Percentiles rank a stretch among this genome's conserved stretches.
phyloP scores from a whole-genome alignment of 2,329 filamentous ascomycete genomes.

The Beauveria rudraprayagi region DNA sequence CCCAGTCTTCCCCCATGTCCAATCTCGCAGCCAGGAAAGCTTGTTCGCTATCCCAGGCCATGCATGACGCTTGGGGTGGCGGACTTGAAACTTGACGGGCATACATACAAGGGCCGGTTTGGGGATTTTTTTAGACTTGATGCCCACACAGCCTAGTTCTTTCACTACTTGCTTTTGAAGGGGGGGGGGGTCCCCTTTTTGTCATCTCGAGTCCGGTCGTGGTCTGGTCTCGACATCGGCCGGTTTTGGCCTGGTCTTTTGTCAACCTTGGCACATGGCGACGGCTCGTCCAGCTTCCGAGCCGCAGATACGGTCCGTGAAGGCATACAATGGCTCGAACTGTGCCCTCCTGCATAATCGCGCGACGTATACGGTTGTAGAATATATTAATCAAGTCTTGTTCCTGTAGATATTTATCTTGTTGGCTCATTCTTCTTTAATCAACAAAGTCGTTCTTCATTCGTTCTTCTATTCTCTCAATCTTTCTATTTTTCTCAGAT shows the following conservation, averaged over 20 bases:
- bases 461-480: background rate
- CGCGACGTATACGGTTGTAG: background rate
- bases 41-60: too few species aligned
- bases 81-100: slow-evolving; percentile 1
- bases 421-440: background rate
- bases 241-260: background rate
- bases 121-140: background rate
- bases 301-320: background rate
- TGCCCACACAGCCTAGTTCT: background rate
- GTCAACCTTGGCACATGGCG: background rate
- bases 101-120: slow-evolving; percentile 1
- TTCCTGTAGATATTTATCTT: background rate
- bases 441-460: background rate
- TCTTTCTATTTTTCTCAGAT: background rate
- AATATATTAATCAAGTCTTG: slow-evolving; percentile 1
- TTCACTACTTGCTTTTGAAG: background rate
- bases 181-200: background rate
- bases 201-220: background rate
- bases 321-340: background rate
- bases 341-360: background rate
- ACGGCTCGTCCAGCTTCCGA: background rate
- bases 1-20: too few species aligned
- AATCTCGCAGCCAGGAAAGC: too few species aligned
- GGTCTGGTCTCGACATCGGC: background rate
- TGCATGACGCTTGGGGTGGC: background rate